These are phyloP conservation scores for Penicillium canescens DNA, from an alignment of 495 filamentous ascomycete genomes.

Conservation along the genomic window DNA sequence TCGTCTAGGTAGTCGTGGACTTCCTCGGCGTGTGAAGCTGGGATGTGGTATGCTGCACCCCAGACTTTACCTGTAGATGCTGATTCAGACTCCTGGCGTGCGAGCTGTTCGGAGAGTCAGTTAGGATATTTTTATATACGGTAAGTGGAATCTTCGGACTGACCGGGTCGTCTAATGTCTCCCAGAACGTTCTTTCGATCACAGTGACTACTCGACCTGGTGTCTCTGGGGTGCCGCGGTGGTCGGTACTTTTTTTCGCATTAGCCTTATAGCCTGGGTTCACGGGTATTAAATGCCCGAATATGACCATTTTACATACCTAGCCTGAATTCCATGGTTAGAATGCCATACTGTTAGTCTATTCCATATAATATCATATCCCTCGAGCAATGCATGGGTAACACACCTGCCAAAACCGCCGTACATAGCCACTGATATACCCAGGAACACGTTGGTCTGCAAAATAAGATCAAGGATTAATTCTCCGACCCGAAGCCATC, in stretches of 20 bases:
- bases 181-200: slow-evolving; percentile 80
- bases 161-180: slow-evolving; percentile 66
- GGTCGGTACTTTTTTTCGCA: slow-evolving; percentile 65
- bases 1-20: slow-evolving; percentile 92
- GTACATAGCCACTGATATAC: slow-evolving; percentile 91
- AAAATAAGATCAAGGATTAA: slow-evolving; percentile 3
- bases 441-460: slow-evolving; percentile 83
- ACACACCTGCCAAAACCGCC: slow-evolving; percentile 90
- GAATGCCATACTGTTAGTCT: slow-evolving; percentile 7
- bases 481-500: background rate
- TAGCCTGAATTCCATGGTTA: slow-evolving; percentile 28
- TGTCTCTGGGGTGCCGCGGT: slow-evolving; percentile 83
- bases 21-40: slow-evolving; percentile 66
- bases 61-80: slow-evolving; percentile 66
- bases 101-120: slow-evolving; percentile 23
- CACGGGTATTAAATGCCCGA: background rate
- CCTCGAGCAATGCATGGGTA: background rate
- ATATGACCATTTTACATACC: slow-evolving; percentile 20
- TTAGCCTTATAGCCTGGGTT: background rate
- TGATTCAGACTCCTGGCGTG: slow-evolving; percentile 33
- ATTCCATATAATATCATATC: background rate
- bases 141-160: background rate
- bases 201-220: slow-evolving; percentile 94
- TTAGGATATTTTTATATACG: background rate
- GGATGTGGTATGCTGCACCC: slow-evolving; percentile 93